Evolutionary conservation across 306 rosid species (phyloP).

Genomic region (Cicer bijugum): DNA sequence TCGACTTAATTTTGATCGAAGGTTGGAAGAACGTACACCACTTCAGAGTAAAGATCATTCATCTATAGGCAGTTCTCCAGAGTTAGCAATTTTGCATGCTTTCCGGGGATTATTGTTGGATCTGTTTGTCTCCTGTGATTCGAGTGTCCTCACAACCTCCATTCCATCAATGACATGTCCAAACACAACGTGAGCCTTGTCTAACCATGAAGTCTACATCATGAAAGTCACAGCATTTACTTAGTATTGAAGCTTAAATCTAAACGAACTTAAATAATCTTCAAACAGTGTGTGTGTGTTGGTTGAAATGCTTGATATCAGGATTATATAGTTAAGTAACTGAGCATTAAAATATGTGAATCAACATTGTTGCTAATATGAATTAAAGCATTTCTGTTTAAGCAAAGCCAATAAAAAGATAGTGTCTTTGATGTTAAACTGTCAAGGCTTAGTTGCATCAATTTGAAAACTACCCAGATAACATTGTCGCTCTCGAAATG

Average conservation of each 20-base stretch:
- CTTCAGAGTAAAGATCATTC: constrained; percentile 49
- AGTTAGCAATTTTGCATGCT: constrained; percentile 67
- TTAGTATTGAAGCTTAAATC: constrained; percentile 37
- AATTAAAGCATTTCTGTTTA: not conserved
- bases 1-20: constrained; percentile 30
- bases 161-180: constrained; percentile 76
- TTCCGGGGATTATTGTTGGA: constrained; percentile 57
- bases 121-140: constrained; percentile 70
- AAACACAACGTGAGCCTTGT: constrained; percentile 78
- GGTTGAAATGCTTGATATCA: constrained; percentile 10
- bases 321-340: constrained; percentile 2
- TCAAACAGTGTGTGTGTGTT: not conserved
- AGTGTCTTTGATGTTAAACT: not conserved
- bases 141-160: constrained; percentile 66
- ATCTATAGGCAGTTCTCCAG: constrained; percentile 69
- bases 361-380: not conserved
- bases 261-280: constrained; percentile 38
- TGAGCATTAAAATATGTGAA: constrained; percentile 30
- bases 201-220: constrained; percentile 87
- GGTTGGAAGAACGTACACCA: constrained; percentile 41
- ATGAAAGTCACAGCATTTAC: constrained; percentile 41
- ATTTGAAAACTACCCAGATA: constrained; percentile 5
- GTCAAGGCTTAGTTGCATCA: constrained; percentile 16
- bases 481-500: not conserved
- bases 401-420: constrained; percentile 35